phyloP scores from a whole-genome alignment of 2,329 filamentous ascomycete genomes.

The Rutstroemia sp. region DNA sequence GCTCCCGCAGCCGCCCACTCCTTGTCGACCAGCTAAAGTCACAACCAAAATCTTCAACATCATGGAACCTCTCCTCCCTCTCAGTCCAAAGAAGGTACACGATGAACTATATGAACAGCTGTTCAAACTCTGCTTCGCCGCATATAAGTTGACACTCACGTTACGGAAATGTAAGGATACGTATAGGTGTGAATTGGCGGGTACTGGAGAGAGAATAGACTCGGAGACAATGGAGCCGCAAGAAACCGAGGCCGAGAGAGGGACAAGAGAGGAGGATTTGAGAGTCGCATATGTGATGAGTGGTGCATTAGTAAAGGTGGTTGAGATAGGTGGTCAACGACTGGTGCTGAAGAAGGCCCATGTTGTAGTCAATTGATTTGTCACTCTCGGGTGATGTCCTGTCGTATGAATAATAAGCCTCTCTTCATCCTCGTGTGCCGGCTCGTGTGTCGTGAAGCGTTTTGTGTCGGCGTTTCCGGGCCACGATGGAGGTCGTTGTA shows the following conservation, averaged over 20 bases:
- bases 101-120: neutral
- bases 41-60: neutral
- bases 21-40: neutral
- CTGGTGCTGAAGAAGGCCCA: neutral
- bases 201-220: neutral
- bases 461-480: no score
- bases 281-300: neutral
- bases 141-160: neutral
- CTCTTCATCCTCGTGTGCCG: no score
- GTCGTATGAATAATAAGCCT: no score
- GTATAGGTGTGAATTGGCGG: neutral
- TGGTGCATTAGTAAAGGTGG: neutral
- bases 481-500: no score
- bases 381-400: no score
- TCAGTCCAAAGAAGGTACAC: neutral
- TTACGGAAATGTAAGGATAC: neutral
- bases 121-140: neutral
- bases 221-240: conserved; percentile 1
- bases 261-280: neutral
- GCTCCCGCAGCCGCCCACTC: neutral
- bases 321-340: neutral
- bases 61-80: neutral
- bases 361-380: neutral
- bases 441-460: no score
- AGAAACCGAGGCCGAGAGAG: neutral